Base-by-base conservation (phyloP, 169 alveolate species). In the Eimeria falciformis region DNA sequence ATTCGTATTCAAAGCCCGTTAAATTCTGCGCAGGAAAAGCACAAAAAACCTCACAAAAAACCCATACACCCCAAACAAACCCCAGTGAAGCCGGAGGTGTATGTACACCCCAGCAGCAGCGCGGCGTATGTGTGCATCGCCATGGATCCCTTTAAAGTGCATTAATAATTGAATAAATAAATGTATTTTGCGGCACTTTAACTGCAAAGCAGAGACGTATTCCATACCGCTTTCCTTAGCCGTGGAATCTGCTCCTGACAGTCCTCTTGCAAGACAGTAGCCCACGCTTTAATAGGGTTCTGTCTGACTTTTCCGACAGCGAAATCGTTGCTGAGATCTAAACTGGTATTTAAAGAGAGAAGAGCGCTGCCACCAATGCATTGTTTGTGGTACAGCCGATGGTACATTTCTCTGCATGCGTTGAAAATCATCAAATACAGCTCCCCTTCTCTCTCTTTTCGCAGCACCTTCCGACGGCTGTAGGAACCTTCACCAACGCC, bases 391-490 rank as follows among this genome's bases (percentile, higher is more conserved):
- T 95, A 96, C 66, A 96, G 93, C 29, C 95, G 71, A 50, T 79
- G 89, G 88, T 96, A 96, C 93, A 95, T 95, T 66, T 96, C 96
- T 62, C 96, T 93, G 91, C 96, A 94, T 3, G 97, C 96, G 81
- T 96, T 96, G 95, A 96, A 96, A n/a, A 96, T 93, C 97, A 95
- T 96, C 71, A 96, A 93, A 90, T 95, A 96, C 62, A 95, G 73
- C 75, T 96, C 98, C 25, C 97, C 97, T 86, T 96, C 97, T 23
- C 97, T 84, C 91, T 95, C 97, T 84, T 79, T 79, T 6, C 89
- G 50, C 85, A 83, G 75, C 69, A 79, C 89, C 33, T 79, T 79
- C 55, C 89, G 73, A 0, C 89, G 71, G 53, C 89, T 79, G 56
- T 53, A 43, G 27, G 56, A 12, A 7, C 50, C 43, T 3, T 65